phyloP scores from a whole-genome alignment of 148 eudicot species.

The Rhododendron henanense region DNA sequence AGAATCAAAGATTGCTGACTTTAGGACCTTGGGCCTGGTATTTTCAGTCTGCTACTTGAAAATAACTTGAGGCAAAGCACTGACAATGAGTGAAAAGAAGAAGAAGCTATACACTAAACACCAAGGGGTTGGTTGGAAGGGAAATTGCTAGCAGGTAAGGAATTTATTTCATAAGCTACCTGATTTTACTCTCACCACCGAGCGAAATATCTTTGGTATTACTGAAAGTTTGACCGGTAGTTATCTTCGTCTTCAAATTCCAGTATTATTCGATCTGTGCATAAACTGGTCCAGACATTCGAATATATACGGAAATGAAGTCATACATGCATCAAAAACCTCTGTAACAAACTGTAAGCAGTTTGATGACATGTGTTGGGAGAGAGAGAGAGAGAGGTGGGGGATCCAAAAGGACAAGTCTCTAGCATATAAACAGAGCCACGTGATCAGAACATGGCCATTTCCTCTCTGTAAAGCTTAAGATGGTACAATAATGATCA shows the following conservation, averaged over 20 bases:
- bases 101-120: not conserved
- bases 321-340: not conserved
- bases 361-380: not conserved
- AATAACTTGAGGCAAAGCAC: not conserved
- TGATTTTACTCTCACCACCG: not conserved
- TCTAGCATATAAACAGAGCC: not conserved
- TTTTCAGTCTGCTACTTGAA: not conserved
- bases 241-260: not conserved
- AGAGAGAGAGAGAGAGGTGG: not conserved
- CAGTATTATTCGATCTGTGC: not conserved
- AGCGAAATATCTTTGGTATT: not conserved
- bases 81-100: not conserved
- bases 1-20: not conserved
- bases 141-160: too few relatives aligned
- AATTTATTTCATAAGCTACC: not conserved
- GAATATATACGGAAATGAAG: not conserved
- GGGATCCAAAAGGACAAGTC: not conserved
- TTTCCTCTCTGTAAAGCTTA: not conserved
- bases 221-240: not conserved
- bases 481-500: not conserved
- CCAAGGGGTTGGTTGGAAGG: not conserved
- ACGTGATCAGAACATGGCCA: slow-evolving; percentile 8
- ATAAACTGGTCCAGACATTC: not conserved
- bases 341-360: not conserved
- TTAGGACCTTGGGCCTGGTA: not conserved